Evolutionary conservation across 2,329 filamentous ascomycete genomes (phyloP), one percentile per base, ranked within the genome.

Genomic region (Botryotinia globosa): DNA sequence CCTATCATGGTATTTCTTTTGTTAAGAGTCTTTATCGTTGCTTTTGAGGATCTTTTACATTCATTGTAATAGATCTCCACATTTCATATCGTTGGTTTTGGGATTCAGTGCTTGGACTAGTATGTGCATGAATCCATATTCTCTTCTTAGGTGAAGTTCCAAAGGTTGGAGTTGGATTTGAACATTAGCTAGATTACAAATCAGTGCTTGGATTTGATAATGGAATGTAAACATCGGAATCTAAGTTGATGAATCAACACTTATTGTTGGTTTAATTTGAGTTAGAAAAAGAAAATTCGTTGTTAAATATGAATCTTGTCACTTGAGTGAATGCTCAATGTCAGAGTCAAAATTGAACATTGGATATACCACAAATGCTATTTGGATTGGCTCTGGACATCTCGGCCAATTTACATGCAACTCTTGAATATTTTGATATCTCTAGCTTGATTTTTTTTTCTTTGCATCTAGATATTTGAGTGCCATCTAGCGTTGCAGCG

Each of bases 351-450:
- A 54, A 2, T 16, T 7, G 12, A n/a, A 51, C 25, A 14, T n/a
- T 51, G 48, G 10, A 14, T 14, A n/a, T 1, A 51, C n/a, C 22
- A 14, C 10, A 1, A 51, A n/a, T 14, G 3, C 9, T 58, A 1
- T 12, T 22, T 0, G 1, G 4, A 22, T 12, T 4, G 2, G 8
- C 29, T 22, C 4, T 34, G 29, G 8, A 61, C 3, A 22, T 59
- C 9, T 1, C 22, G 1, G 10, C 1, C 22, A n/a, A 61, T 25
- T 0, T n/a, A 16, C 1, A 4, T 37, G n/a, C 8, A 5, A 7
- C 6, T 3, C 6, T 3, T 39, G 10, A 16, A 61, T 2, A 61
- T 39, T 25, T 2, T 16, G 5, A 12, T 61, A 5, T 22, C 34
- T 10, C 5, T 14, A 3, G 3, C n/a, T 25, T 39, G 2, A 39